Base-by-base conservation (phyloP, 108 stramenopile genomes). In the Nannochloropsis granulata region DNA sequence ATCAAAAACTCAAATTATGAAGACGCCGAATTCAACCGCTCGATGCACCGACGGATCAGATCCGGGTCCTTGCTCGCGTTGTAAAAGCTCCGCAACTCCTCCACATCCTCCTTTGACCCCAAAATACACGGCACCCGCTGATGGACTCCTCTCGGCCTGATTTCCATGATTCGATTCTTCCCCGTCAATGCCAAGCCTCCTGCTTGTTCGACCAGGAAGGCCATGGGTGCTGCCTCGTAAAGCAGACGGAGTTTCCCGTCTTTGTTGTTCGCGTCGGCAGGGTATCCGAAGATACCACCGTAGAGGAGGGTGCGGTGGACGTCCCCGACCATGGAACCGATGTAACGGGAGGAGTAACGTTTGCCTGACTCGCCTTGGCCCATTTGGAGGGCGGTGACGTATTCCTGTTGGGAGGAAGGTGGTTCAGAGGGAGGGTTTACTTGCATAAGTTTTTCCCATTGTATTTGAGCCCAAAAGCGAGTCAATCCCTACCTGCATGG, bases 201-300 rank as follows among this genome's bases (percentile, higher is more conserved):
- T 45, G 87, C 87, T 85, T 93, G 94, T 86, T 96, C 95, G 43
- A 96, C 93, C 83, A 97, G 82, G 86, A 96, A 89, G 26, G 94
- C 95, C 85, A 96, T 93, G 19, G 95, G 94, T 78, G 94, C 94
- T 21, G 94, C 97, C 84, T 97, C 97, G 91, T 96, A 97, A 25
- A 96, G 91, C 78, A 97, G 90, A 45, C 97, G 91, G 81, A 97
- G 92, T 90, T 97, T 97, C 43, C 95, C 87, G 81, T 80, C 82
- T 44, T 82, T 84, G 84, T 88, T 88, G 44, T 82, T 44, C 80
- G 19, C 19, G 80, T 90, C 90, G 14, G 83, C 86, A 25, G 91
- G 91, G 89, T 91, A 91, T 12, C 90, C 90, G 78, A 91, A 91
- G 80, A 91, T 86, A 44, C 91, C 91, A 21, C 91, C 91, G 85